Evolutionary conservation across 345 rosid genomes (phyloP).

Genomic region (Arabis alpina): DNA sequence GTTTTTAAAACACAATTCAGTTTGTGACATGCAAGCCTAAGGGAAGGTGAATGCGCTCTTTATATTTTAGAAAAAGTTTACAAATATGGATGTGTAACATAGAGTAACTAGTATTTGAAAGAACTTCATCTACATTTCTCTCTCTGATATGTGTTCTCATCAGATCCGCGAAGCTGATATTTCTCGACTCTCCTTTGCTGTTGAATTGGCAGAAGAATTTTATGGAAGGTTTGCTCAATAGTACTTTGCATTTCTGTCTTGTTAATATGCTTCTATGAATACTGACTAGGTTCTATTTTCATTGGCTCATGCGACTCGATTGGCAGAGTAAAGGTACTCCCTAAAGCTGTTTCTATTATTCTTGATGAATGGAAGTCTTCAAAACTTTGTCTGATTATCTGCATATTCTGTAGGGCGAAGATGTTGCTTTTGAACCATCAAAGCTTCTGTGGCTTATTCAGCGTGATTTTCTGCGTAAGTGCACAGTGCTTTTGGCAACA

Average conservation of each 20-base stretch:
- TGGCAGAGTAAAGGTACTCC: slow-evolving; percentile 91
- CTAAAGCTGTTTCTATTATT: slow-evolving; percentile 29
- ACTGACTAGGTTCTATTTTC: slow-evolving; percentile 54
- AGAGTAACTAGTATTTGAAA: slow-evolving; percentile 12
- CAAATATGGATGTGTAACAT: background rate
- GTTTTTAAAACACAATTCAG: background rate
- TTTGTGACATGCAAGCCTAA: slow-evolving; percentile 1
- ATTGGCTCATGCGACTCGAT: slow-evolving; percentile 43
- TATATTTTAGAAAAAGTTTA: slow-evolving; percentile 17
- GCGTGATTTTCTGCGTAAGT: slow-evolving; percentile 98
- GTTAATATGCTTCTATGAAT: slow-evolving; percentile 17
- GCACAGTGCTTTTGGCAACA: slow-evolving; percentile 13
- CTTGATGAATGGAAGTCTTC: slow-evolving; percentile 21
- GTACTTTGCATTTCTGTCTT: slow-evolving; percentile 23
- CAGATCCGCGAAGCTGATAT: slow-evolving; percentile 99
- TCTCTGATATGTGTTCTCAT: slow-evolving; percentile 35
- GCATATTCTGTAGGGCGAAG: slow-evolving; percentile 75
- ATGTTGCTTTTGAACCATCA: slow-evolving; percentile 96
- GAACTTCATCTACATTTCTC: slow-evolving; percentile 19
- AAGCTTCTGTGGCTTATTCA: slow-evolving; percentile 99
- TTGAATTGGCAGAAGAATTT: slow-evolving; percentile 99
- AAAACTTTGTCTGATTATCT: slow-evolving; percentile 37
- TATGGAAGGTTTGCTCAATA: slow-evolving; percentile 79
- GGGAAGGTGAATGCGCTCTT: background rate
- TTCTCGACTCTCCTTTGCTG: slow-evolving; percentile 97